phyloP scores from a whole-genome alignment of 2,329 filamentous ascomycete species.

The Microcyclospora tardicrescens region DNA sequence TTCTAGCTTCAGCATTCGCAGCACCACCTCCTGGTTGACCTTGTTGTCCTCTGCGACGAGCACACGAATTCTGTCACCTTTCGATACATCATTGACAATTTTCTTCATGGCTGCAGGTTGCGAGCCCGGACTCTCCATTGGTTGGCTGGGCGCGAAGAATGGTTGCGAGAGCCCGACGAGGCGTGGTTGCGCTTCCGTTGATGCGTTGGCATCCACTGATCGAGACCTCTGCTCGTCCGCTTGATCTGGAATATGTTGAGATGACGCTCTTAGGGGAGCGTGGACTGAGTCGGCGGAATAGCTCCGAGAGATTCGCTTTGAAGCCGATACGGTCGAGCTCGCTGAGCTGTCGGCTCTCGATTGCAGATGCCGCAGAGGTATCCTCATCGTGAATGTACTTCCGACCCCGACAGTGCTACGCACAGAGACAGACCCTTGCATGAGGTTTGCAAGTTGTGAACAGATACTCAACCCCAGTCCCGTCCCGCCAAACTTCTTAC shows the following conservation, averaged over 20 bases:
- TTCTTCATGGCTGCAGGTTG: slow-evolving; percentile 53
- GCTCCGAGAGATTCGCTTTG: slow-evolving; percentile 6
- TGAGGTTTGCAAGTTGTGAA: slow-evolving; percentile 68
- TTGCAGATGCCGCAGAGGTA: slow-evolving; percentile 65
- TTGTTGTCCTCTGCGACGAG: slow-evolving; percentile 74
- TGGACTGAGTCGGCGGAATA: slow-evolving; percentile 8
- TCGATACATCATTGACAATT: slow-evolving; percentile 48
- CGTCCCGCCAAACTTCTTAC: slow-evolving; percentile 81
- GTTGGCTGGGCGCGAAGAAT: slow-evolving; percentile 50
- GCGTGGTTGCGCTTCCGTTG: slow-evolving; percentile 48
- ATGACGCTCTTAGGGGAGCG: background rate
- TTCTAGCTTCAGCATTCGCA: slow-evolving; percentile 60
- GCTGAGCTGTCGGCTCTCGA: slow-evolving; percentile 47
- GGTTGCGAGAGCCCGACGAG: slow-evolving; percentile 72
- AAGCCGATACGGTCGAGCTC: slow-evolving; percentile 19
- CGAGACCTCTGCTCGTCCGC: slow-evolving; percentile 12
- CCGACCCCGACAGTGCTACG: slow-evolving; percentile 60
- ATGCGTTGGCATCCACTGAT: slow-evolving; percentile 13
- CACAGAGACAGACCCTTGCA: slow-evolving; percentile 65
- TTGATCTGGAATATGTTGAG: slow-evolving; percentile 8
- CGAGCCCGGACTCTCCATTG: slow-evolving; percentile 42
- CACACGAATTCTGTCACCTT: slow-evolving; percentile 55
- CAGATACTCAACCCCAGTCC: slow-evolving; percentile 82
- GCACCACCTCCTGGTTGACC: slow-evolving; percentile 46
- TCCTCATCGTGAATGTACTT: slow-evolving; percentile 68